These are phyloP conservation scores for Flaveria robusta DNA, from an alignment of 129 eudicot species.

Conservation along the genomic window DNA sequence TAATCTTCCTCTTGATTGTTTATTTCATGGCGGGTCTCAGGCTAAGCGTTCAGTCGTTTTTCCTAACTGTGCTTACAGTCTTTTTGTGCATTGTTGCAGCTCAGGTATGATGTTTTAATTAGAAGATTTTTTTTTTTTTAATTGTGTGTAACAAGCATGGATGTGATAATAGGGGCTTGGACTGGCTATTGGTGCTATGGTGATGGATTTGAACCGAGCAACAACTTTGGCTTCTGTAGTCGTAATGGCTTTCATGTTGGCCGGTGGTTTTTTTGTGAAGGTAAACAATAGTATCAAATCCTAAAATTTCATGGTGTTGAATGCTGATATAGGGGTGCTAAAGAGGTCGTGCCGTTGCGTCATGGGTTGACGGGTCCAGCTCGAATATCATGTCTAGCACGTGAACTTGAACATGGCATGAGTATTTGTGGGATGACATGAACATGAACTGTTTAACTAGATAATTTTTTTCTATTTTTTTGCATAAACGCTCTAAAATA, in stretches of 20 bases:
- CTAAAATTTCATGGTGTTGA: too few relatives aligned
- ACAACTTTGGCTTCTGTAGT: slow-evolving; percentile 90
- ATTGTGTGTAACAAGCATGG: neutral
- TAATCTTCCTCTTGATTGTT: slow-evolving; percentile 67
- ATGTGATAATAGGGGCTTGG: slow-evolving; percentile 82
- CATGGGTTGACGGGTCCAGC: too few relatives aligned
- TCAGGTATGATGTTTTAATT: slow-evolving; percentile 51
- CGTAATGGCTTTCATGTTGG: slow-evolving; percentile 96
- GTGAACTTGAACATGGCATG: too few relatives aligned
- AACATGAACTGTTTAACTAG: too few relatives aligned
- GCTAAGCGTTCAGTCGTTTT: slow-evolving; percentile 54
- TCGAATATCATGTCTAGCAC: too few relatives aligned
- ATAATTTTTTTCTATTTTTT: too few relatives aligned
- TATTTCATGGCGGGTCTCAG: slow-evolving; percentile 89
- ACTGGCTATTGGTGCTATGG: slow-evolving; percentile 80
- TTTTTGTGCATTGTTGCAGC: slow-evolving; percentile 92
- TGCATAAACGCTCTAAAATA: too few relatives aligned
- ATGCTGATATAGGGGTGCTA: too few relatives aligned
- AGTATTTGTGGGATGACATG: too few relatives aligned
- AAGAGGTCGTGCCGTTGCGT: neutral
- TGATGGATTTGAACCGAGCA: slow-evolving; percentile 78
- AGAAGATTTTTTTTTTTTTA: neutral
- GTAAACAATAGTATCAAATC: slow-evolving; percentile 33
- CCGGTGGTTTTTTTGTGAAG: slow-evolving; percentile 89
- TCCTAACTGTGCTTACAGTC: slow-evolving; percentile 68